Percentiles rank a stretch among this genome's conserved stretches.
Evolutionary conservation across 1,284 basidiomycete genomes (phyloP).

Genomic region (Irpex rosettiformis): DNA sequence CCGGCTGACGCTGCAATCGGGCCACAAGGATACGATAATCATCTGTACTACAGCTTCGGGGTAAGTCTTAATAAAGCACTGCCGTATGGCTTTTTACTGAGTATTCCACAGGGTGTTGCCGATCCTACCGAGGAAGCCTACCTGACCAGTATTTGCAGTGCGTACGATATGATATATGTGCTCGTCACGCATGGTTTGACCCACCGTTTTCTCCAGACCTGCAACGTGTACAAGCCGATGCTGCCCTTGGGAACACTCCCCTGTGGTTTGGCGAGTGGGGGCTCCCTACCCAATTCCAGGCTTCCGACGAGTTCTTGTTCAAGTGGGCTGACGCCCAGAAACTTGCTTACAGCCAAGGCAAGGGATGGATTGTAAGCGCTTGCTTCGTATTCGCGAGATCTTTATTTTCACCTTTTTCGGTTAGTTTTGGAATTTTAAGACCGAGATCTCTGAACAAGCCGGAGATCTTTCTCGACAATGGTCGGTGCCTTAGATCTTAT

Average conservation of each 20-base stretch:
- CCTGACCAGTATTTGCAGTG: conserved; percentile 66
- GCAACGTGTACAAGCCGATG: conserved; percentile 45
- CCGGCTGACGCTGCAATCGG: conserved; percentile 65
- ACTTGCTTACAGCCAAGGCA: conserved; percentile 53
- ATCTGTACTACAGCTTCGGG: conserved; percentile 76
- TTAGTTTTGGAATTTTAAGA: conserved; percentile 78
- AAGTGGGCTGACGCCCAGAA: conserved; percentile 84
- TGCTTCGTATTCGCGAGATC: neutral
- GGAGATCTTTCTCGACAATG: conserved; percentile 54
- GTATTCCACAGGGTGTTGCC: conserved; percentile 55
- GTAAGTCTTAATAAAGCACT: conserved; percentile 30
- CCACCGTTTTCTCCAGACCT: conserved; percentile 40
- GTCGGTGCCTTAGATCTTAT: conserved; percentile 30
- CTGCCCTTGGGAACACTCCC: conserved; percentile 46
- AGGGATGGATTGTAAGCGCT: conserved; percentile 67
- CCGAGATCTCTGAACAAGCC: conserved; percentile 51
- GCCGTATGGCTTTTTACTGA: conserved; percentile 3
- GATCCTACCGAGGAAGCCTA: conserved; percentile 62
- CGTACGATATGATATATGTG: conserved; percentile 20
- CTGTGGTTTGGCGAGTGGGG: conserved; percentile 63
- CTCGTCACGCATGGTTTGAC: neutral
- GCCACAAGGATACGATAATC: conserved; percentile 74
- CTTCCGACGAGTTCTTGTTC: conserved; percentile 57
- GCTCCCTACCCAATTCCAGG: conserved; percentile 62
- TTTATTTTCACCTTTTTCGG: too few relatives aligned